These are phyloP conservation scores for Andalucia godoyi DNA, from an alignment of 78 protist genomes.

Conservation along the genomic window DNA sequence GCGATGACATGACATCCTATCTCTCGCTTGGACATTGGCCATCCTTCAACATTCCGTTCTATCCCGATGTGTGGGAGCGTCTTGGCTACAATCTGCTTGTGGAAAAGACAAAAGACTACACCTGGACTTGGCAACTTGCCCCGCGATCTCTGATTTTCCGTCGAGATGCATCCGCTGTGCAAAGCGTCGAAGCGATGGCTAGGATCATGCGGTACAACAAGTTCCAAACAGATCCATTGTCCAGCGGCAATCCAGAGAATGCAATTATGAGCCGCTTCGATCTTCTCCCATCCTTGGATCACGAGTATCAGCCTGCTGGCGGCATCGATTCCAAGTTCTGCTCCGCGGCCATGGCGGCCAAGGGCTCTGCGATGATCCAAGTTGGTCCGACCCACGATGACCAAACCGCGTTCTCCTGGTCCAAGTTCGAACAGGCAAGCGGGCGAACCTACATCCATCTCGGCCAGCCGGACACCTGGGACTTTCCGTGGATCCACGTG, in stretches of 20 bases:
- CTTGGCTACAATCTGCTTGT: constrained; percentile 38
- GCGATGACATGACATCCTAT: constrained; percentile 27
- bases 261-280: constrained; percentile 57
- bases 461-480: too few relatives aligned
- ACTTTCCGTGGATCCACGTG: too few relatives aligned
- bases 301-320: too few relatives aligned
- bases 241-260: constrained; percentile 48
- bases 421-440: too few relatives aligned
- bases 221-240: constrained; percentile 52
- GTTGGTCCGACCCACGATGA: too few relatives aligned
- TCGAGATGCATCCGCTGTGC: constrained; percentile 5
- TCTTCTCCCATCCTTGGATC: too few relatives aligned
- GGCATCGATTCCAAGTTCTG: too few relatives aligned
- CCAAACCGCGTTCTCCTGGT: too few relatives aligned
- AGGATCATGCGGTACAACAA: constrained; percentile 55
- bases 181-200: constrained; percentile 20
- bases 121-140: constrained; percentile 24
- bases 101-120: not conserved
- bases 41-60: constrained; percentile 70
- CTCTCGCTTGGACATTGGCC: constrained; percentile 57
- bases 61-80: constrained; percentile 31
- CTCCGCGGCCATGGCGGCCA: too few relatives aligned
- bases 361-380: too few relatives aligned
- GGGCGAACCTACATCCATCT: too few relatives aligned
- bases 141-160: constrained; percentile 43